Evolutionary conservation across 352 stramenopile species (phyloP), one percentile per base, ranked within the genome.

Genomic region (Pythium scleroteichum): DNA sequence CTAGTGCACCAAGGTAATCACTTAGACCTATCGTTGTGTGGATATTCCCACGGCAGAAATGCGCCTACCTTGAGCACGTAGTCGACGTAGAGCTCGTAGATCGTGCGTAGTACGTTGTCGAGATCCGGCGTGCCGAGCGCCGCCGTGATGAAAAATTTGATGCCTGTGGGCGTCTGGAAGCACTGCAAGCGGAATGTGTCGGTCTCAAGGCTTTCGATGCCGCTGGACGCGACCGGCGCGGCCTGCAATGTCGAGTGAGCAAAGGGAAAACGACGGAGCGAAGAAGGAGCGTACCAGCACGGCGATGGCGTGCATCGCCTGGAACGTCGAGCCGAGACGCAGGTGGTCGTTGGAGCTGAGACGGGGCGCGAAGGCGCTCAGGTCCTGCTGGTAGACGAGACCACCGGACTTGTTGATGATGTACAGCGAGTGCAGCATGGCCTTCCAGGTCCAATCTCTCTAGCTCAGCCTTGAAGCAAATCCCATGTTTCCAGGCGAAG

Each of bases 71-170:
- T 98, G 62, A 98, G 90, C 58, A 98, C 93, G 58, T 96, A 98
- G 81, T 98, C 93, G 35, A 96, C 81, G 69, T 97, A 98, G n/a
- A 98, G 68, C 56, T 97, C 90, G 71, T 98, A 98, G 26, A 98
- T 89, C 4, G 79, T 84, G 53, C 80, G 87, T 60, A 98, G 62
- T 3, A 89, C 89, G 23, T 72, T 61, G 51, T 97, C 91, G 38
- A 98, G 62, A 14, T 97, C 88, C 19, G 76, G 70, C 42, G 88
- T 96, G 22, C 82, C 85, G 13, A 95, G 75, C 23, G 89, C 78
- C 20, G 92, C 88, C n/a, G 89, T 97, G 53, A 97, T 87, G 59
- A 98, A 97, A 66, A 98, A 98, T 64, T 97, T 98, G 53, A 96
- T 85, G 2, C 92, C 92, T 16, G 93, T 98, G 13, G 85, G 75